Conservation (phyloP, 768 basidiomycete species). For the Daedaleopsis sinensis region DNA sequence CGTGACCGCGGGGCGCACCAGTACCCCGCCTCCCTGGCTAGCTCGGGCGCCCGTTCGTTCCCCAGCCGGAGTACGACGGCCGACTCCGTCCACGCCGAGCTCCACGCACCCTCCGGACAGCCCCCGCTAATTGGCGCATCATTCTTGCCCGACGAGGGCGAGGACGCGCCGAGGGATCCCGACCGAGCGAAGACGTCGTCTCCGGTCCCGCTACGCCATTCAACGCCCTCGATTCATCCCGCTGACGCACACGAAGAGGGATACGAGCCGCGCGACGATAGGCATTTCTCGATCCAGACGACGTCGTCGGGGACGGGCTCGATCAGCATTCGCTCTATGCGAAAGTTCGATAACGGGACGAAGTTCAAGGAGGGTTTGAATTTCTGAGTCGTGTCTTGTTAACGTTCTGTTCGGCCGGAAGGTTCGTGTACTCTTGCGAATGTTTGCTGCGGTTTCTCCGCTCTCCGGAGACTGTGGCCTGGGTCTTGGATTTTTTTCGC, state of each 20-base stretch:
- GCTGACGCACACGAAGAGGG: neutral
- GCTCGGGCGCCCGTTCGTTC: neutral
- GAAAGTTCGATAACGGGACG: slow-evolving; percentile 33
- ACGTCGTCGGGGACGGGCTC: neutral
- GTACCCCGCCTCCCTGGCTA: slow-evolving; percentile 19
- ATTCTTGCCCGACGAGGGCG: slow-evolving; percentile 1
- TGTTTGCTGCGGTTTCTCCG: neutral
- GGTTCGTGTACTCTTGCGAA: neutral
- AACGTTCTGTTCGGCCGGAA: neutral
- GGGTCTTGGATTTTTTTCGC: no score
- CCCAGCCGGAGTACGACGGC: slow-evolving; percentile 3
- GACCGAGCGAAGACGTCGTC: slow-evolving; percentile 6
- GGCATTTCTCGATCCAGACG: slow-evolving; percentile 23
- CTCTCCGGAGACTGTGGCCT: neutral
- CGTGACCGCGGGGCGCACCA: slow-evolving; percentile 6
- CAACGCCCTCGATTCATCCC: slow-evolving; percentile 11
- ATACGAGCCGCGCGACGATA: slow-evolving; percentile 10
- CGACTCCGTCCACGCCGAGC: slow-evolving; percentile 24
- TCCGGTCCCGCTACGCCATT: slow-evolving; percentile 10
- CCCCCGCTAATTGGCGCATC: neutral
- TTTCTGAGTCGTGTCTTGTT: neutral
- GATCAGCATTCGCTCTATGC: slow-evolving; percentile 24
- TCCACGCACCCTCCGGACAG: slow-evolving; percentile 10
- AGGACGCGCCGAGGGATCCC: slow-evolving; percentile 1
- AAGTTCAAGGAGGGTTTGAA: slow-evolving; percentile 32